phyloP scores from a whole-genome alignment of 1,284 basidiomycete species.

The Lignosus rhinocerotis region DNA sequence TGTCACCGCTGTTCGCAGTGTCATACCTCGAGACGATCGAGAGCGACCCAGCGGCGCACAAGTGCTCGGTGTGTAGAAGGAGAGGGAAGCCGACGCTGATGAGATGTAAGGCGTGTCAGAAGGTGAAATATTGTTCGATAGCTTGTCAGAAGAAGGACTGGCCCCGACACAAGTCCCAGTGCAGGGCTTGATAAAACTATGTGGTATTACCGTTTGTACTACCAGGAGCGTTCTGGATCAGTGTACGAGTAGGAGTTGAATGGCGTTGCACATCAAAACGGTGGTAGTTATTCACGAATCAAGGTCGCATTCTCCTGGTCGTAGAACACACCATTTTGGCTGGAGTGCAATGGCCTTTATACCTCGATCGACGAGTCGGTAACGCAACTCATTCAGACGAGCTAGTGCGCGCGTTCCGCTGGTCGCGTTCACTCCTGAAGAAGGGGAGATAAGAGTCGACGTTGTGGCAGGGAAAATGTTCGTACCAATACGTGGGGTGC shows the following conservation, averaged over 20 bases:
- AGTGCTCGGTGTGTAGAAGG: constrained; percentile 31
- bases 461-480: background rate
- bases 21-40: constrained; percentile 43
- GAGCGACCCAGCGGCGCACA: constrained; percentile 8
- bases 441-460: background rate
- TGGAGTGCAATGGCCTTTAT: constrained; percentile 71
- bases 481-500: constrained; percentile 24
- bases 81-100: constrained; percentile 32
- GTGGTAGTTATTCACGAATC: constrained; percentile 12
- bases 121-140: constrained; percentile 41
- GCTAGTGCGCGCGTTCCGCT: constrained; percentile 62
- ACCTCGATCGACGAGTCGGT: constrained; percentile 67
- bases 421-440: constrained; percentile 32
- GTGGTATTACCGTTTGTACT: background rate
- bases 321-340: constrained; percentile 78
- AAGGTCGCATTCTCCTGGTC: constrained; percentile 59
- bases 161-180: constrained; percentile 39
- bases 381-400: constrained; percentile 73
- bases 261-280: background rate
- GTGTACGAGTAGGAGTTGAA: background rate
- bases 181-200: background rate
- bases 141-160: constrained; percentile 48
- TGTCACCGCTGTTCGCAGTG: constrained; percentile 49
- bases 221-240: background rate
- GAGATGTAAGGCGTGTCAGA: constrained; percentile 40